Base-by-base conservation (phyloP, 768 basidiomycete genomes). In the Trametes punicea region DNA sequence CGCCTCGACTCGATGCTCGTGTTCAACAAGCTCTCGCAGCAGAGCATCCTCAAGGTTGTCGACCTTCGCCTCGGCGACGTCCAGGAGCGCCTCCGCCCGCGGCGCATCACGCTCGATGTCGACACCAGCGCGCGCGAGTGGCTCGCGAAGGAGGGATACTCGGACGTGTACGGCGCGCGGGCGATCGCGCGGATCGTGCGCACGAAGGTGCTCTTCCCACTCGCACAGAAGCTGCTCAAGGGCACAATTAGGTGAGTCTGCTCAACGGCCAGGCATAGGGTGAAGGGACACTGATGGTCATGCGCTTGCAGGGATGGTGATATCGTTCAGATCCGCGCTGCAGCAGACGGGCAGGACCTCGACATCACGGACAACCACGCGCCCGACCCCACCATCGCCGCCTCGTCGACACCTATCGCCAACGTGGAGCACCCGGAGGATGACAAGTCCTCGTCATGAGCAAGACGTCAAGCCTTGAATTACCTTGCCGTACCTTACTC, bases 121-220 rank as follows among this genome's bases (percentile, higher is more conserved):
- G 82, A 85, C 57, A 73, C 77, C 0, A 72, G 70, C 1, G 86
- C 90, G 2, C 75, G 74, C 26, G 73, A 78, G 4, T 90, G 87
- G 87, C 77, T 97, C 4, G 88, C 84, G 0, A 66, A 79, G 55
- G 78, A 83, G 42, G 93, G 93, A 0, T 94, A 90, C 68, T 93
- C 90, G 3, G 83, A 90, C 42, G 70, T 85, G 23, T 95, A 94
- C 68, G 93, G 93, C 21, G 93, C 93, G 0, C 78, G 93, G 29
- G 88, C 91, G 6, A 90, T 96, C 52, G 90, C 90, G 7, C 74
- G 93, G n/a, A 83, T 93, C 18, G 89, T 96, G 4, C 76, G 90
- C 48, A 86, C 85, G 48, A 82, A 88, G 62, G 87, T 97, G 9
- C 70, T 93, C 40, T 90, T 90, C 74, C 89, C 87, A 21, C 74